These are phyloP conservation scores for Helotiales sp. DNA, from an alignment of 2,329 filamentous ascomycete genomes.

Conservation along the genomic window DNA sequence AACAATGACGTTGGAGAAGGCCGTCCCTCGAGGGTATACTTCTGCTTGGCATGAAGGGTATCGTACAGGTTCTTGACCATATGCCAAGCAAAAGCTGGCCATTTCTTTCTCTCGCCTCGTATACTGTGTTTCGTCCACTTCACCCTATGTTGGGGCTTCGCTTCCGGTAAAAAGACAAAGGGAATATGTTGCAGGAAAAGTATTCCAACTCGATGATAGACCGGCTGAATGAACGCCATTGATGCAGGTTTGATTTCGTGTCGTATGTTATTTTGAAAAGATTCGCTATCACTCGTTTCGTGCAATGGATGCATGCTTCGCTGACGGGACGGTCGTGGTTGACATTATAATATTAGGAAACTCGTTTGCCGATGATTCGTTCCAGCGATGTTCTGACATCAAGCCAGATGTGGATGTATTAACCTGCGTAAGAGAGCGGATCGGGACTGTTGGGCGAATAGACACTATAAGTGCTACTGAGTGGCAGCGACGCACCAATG, in stretches of 20 bases:
- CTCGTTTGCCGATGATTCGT: conserved; percentile 17
- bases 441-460: neutral
- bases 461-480: conserved; percentile 20
- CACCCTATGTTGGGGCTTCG: neutral
- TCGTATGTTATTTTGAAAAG: conserved; percentile 13
- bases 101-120: neutral
- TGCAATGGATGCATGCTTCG: conserved; percentile 21
- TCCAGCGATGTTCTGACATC: conserved; percentile 11
- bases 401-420: conserved; percentile 10
- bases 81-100: neutral
- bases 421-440: neutral
- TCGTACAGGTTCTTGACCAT: neutral
- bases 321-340: conserved; percentile 19
- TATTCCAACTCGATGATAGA: conserved; percentile 16
- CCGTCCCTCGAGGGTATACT: neutral
- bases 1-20: neutral
- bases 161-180: conserved; percentile 5
- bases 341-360: conserved; percentile 31
- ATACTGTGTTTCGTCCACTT: neutral
- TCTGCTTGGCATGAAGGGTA: neutral
- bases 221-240: conserved; percentile 23
- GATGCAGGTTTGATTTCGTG: conserved; percentile 25
- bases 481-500: conserved; percentile 89
- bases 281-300: conserved; percentile 22
- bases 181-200: conserved; percentile 22